These are phyloP conservation scores for Diplodia seriata DNA, from an alignment of 2,329 filamentous ascomycete genomes.

Conservation along the genomic window DNA sequence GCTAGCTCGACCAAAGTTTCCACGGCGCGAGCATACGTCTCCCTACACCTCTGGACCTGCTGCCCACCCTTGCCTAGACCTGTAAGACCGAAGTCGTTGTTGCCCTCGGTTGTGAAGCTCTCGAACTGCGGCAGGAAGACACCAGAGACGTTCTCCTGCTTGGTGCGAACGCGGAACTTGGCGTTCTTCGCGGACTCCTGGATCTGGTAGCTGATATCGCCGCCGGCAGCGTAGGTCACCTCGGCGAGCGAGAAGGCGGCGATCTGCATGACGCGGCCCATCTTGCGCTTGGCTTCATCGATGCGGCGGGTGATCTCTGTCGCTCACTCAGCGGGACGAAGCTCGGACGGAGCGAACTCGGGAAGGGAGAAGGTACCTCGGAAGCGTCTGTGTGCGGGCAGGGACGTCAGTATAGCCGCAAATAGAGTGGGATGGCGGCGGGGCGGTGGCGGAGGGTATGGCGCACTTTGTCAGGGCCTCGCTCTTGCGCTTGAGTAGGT, in stretches of 20 bases:
- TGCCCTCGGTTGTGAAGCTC: constrained; percentile 84
- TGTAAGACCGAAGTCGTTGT: constrained; percentile 95
- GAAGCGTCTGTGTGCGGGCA: constrained; percentile 69
- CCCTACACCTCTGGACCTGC: constrained; percentile 91
- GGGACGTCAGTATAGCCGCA: constrained; percentile 28
- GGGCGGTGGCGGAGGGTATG: constrained; percentile 34
- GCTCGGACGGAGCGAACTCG: constrained; percentile 18
- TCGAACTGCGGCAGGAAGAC: constrained; percentile 94
- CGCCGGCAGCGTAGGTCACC: constrained; percentile 95
- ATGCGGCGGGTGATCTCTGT: constrained; percentile 91
- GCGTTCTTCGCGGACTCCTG: constrained; percentile 94
- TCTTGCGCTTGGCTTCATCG: constrained; percentile 98
- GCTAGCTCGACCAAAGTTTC: constrained; percentile 95
- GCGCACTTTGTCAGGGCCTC: constrained; percentile 94
- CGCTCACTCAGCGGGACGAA: constrained; percentile 31
- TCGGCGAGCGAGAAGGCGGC: constrained; percentile 97
- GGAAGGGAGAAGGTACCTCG: constrained; percentile 66
- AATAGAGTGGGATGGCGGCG: constrained; percentile 16
- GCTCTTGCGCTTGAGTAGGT: constrained; percentile 94
- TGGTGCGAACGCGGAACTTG: constrained; percentile 89
- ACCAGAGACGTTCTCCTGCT: constrained; percentile 98
- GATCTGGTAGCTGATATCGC: constrained; percentile 93
- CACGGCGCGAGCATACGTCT: constrained; percentile 94
- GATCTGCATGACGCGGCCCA: constrained; percentile 99
- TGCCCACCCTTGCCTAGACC: constrained; percentile 96